phyloP scores from a whole-genome alignment of 306 rosid species.

The Prunus padus region DNA sequence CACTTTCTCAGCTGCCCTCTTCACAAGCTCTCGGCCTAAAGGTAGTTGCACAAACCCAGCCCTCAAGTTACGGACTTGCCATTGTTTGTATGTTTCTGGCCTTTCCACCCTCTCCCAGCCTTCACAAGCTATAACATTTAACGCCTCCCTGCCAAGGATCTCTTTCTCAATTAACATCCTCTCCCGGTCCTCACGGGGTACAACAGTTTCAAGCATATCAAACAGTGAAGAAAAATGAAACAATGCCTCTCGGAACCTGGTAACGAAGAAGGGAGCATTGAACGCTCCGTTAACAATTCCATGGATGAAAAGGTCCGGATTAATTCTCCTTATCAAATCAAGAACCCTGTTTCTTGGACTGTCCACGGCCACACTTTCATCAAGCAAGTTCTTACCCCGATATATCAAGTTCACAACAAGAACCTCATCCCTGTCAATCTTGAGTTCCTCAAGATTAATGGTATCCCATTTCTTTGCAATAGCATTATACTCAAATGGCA shows the following conservation, averaged over 20 bases:
- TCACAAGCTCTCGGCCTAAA: constrained; percentile 37
- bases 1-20: constrained; percentile 55
- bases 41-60: constrained; percentile 71
- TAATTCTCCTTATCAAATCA: constrained; percentile 63
- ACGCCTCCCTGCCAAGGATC: constrained; percentile 82
- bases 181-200: constrained; percentile 80
- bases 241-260: constrained; percentile 86
- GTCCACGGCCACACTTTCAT: constrained; percentile 76
- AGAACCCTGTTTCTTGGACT: constrained; percentile 71
- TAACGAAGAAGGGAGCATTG: constrained; percentile 92
- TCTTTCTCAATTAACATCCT: constrained; percentile 88
- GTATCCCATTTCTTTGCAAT: constrained; percentile 91
- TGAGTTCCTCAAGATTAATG: constrained; percentile 76
- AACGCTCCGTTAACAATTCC: constrained; percentile 78
- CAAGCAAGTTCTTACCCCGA: constrained; percentile 76
- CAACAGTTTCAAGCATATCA: constrained; percentile 92
- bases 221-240: constrained; percentile 89
- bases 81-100: constrained; percentile 93
- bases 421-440: constrained; percentile 67
- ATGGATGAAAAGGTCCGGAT: constrained; percentile 72
- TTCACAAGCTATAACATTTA: constrained; percentile 94
- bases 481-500: constrained; percentile 78
- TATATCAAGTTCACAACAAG: constrained; percentile 71
- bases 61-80: constrained; percentile 82
- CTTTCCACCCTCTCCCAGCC: constrained; percentile 95